A percentile compares a stretch with the other conserved stretches of the same genome.
phyloP scores from a whole-genome alignment of 2,329 filamentous ascomycete genomes.

The Aspergillus sp. region DNA sequence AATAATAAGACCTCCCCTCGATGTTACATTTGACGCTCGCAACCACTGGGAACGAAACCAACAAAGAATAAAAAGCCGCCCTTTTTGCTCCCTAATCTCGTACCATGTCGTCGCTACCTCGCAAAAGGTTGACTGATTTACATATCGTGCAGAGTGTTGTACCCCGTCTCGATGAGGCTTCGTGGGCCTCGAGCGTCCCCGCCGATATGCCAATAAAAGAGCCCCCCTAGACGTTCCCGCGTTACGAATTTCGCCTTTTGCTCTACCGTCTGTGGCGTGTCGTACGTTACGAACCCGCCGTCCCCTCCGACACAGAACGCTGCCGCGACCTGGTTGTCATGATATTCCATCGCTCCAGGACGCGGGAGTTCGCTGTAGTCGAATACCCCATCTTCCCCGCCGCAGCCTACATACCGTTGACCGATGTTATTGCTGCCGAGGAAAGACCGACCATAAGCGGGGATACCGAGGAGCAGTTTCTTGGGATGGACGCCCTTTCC shows the following conservation, averaged over 20 bases:
- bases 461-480: slow-evolving; percentile 75
- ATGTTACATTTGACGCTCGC: background rate
- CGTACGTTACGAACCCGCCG: slow-evolving; percentile 76
- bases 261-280: slow-evolving; percentile 73
- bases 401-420: slow-evolving; percentile 54
- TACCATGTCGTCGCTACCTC: background rate
- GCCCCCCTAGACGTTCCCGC: slow-evolving; percentile 68
- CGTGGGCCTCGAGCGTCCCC: slow-evolving; percentile 61
- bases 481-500: slow-evolving; percentile 65
- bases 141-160: slow-evolving; percentile 52
- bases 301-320: slow-evolving; percentile 70
- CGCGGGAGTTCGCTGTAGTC: slow-evolving; percentile 71
- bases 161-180: slow-evolving; percentile 63
- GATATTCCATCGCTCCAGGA: slow-evolving; percentile 60
- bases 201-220: slow-evolving; percentile 82
- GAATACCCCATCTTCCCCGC: slow-evolving; percentile 68
- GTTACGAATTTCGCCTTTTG: slow-evolving; percentile 74
- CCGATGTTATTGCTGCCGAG: slow-evolving; percentile 64
- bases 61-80: background rate
- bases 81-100: background rate
- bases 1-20: background rate
- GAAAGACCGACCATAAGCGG: slow-evolving; percentile 74
- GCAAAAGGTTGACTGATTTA: slow-evolving; percentile 11
- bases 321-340: slow-evolving; percentile 67
- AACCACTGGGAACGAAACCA: background rate